Evolutionary conservation across 257 asterid genomes (phyloP).

Genomic region (Capsicum baccatum): DNA sequence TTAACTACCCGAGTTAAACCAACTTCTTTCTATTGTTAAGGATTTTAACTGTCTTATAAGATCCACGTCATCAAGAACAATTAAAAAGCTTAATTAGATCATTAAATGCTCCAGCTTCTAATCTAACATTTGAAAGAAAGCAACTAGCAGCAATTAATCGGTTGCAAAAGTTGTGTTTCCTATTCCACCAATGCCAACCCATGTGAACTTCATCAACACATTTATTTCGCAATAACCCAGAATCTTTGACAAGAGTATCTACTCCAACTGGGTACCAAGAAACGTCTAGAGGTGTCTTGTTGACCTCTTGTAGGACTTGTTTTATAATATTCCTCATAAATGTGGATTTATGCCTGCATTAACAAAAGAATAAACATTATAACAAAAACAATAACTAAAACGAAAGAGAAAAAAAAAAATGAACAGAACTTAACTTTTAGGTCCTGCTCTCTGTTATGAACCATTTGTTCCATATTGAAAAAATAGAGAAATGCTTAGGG

Average conservation of each 20-base stretch:
- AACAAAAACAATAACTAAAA: not conserved
- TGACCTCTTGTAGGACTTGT: not conserved
- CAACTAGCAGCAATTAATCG: not conserved
- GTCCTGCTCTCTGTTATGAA: not conserved
- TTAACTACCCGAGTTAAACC: not conserved
- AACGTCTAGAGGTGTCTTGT: not conserved
- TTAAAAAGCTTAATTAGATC: not conserved
- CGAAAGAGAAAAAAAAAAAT: not conserved
- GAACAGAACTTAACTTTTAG: not conserved
- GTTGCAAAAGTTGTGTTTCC: not conserved
- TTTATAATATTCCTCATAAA: not conserved
- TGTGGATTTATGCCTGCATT: not conserved
- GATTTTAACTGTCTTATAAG: not conserved
- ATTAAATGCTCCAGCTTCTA: not conserved
- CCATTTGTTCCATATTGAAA: too few species aligned
- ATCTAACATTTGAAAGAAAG: not conserved
- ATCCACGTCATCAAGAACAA: not conserved
- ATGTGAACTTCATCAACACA: not conserved
- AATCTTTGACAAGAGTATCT: not conserved
- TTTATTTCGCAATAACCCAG: not conserved
- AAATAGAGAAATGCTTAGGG: too few species aligned
- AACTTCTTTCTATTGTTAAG: conserved; percentile 11
- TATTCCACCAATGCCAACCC: conserved; percentile 15
- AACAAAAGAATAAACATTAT: not conserved
- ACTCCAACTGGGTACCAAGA: not conserved